Conservation (phyloP, 2,329 filamentous ascomycete genomes). For the Xylaria hypoxylon region DNA sequence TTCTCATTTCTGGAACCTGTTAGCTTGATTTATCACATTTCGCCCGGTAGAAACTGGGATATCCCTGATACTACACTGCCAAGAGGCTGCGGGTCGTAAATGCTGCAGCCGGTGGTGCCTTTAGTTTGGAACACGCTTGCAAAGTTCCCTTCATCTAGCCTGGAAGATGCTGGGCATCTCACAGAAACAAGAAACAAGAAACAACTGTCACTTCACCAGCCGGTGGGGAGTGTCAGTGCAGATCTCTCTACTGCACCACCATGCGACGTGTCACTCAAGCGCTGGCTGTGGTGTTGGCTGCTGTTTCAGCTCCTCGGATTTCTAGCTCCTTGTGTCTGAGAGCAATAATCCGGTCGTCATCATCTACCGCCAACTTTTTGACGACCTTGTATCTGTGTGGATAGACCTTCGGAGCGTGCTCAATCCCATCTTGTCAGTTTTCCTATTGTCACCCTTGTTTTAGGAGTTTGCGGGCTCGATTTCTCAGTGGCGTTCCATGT, state of each 20-base stretch:
- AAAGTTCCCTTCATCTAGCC: conserved; percentile 20
- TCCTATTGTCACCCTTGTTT: conserved; percentile 36
- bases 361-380: conserved; percentile 4
- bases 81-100: conserved; percentile 31
- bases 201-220: conserved; percentile 20
- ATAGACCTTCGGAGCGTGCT: conserved; percentile 11
- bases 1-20: conserved; percentile 15
- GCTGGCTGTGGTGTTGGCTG: conserved; percentile 30
- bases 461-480: conserved; percentile 37
- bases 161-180: conserved; percentile 22
- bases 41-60: conserved; percentile 20
- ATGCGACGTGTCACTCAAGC: conserved; percentile 45
- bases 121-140: conserved; percentile 28
- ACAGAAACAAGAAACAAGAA: conserved; percentile 6
- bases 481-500: conserved; percentile 36
- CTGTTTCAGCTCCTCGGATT: conserved; percentile 34
- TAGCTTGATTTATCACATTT: conserved; percentile 37
- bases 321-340: conserved; percentile 8
- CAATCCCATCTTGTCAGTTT: conserved; percentile 6
- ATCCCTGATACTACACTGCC: conserved; percentile 29
- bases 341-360: conserved; percentile 15
- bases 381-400: conserved; percentile 12
- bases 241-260: conserved; percentile 40
- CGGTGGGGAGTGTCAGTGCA: conserved; percentile 17
- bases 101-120: conserved; percentile 15